Conservation (phyloP, 2,329 filamentous ascomycete species). For the Fulvia fulva region DNA sequence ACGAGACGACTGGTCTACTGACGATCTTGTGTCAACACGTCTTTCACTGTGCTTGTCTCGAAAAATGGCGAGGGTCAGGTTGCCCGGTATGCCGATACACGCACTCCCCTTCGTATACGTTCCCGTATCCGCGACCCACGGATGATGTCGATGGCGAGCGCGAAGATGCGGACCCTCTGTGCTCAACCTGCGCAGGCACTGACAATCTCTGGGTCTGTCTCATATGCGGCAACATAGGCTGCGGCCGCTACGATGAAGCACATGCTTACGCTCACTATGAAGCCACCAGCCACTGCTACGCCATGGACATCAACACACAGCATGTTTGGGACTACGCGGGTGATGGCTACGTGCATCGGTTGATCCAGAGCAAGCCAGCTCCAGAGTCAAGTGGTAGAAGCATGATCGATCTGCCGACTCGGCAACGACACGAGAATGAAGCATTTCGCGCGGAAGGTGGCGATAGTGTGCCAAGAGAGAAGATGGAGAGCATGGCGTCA, state of each 20-base stretch:
- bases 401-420: constrained; percentile 72
- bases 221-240: constrained; percentile 88
- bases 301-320: constrained; percentile 87
- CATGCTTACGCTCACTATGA: constrained; percentile 95
- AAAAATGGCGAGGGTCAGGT: constrained; percentile 91
- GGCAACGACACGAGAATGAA: constrained; percentile 34
- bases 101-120: constrained; percentile 50
- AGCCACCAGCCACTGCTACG: constrained; percentile 81
- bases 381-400: constrained; percentile 40
- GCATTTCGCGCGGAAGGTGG: constrained; percentile 43
- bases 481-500: constrained; percentile 73
- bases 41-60: constrained; percentile 92
- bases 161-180: constrained; percentile 64
- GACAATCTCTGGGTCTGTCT: constrained; percentile 93
- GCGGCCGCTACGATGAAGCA: constrained; percentile 90
- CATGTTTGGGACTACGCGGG: constrained; percentile 98
- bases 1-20: constrained; percentile 89
- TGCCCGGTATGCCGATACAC: constrained; percentile 95
- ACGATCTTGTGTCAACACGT: constrained; percentile 97
- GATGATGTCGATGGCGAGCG: constrained; percentile 26
- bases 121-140: constrained; percentile 33
- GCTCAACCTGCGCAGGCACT: constrained; percentile 72
- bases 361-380: constrained; percentile 86
- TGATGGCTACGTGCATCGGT: constrained; percentile 90
- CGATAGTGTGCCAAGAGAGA: constrained; percentile 69